Conservation (phyloP, 768 basidiomycete species). For the Candolleomyces aberdarensis region DNA sequence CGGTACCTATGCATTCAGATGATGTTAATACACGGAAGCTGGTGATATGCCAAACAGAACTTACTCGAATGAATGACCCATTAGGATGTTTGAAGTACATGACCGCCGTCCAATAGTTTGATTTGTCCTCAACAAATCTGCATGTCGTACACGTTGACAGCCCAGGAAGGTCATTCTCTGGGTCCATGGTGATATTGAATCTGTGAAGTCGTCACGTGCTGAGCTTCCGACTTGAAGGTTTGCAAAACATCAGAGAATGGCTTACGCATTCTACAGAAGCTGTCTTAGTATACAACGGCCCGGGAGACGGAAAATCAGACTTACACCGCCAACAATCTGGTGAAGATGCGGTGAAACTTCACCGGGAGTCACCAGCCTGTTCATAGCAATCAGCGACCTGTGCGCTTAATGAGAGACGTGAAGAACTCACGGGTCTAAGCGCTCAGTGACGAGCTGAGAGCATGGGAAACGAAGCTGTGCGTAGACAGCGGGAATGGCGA, state of each 20-base stretch:
- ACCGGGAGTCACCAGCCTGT: slow-evolving; percentile 8
- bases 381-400: neutral
- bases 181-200: slow-evolving; percentile 8
- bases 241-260: neutral
- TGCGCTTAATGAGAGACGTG: neutral
- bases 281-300: neutral
- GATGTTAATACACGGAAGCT: neutral
- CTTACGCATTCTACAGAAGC: neutral
- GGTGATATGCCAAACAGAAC: neutral
- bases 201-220: neutral
- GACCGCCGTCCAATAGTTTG: slow-evolving; percentile 12
- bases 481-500: neutral
- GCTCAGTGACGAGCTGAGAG: slow-evolving; percentile 4
- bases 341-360: slow-evolving; percentile 11
- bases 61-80: slow-evolving; percentile 7
- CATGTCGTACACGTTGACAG: slow-evolving; percentile 9
- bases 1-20: neutral
- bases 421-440: slow-evolving; percentile 1
- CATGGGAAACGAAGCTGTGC: slow-evolving; percentile 4
- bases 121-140: slow-evolving; percentile 9
- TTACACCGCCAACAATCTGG: slow-evolving; percentile 10
- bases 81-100: slow-evolving; percentile 11
- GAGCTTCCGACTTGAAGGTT: neutral
- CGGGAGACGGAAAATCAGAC: neutral
- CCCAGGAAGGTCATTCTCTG: neutral